phyloP scores from a whole-genome alignment of 169 alveolate species.

The Eimeria necatrix region DNA sequence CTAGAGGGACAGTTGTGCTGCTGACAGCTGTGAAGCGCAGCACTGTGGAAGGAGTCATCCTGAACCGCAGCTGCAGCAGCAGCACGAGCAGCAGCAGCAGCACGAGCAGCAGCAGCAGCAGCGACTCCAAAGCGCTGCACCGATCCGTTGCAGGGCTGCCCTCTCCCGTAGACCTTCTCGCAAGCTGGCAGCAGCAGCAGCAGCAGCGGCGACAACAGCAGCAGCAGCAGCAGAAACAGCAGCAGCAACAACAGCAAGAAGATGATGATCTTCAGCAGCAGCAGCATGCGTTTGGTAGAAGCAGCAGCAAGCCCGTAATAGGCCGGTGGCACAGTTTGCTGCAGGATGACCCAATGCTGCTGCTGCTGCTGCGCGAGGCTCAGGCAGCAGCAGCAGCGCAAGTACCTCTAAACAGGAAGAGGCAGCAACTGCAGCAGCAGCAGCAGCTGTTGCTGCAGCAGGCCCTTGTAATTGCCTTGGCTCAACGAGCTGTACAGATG shows the following conservation, averaged over 20 bases:
- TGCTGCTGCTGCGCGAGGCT: slow-evolving; percentile 1
- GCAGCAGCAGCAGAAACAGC: not conserved
- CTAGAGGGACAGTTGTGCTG: slow-evolving; percentile 15
- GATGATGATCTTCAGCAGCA: not conserved
- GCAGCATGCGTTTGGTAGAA: not conserved
- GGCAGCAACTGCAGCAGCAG: not conserved
- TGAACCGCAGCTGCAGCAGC: slow-evolving; percentile 21
- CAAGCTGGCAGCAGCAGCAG: slow-evolving; percentile 4
- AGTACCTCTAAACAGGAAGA: not conserved
- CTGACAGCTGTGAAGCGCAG: not conserved
- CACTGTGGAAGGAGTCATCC: not conserved
- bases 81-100: slow-evolving; percentile 9
- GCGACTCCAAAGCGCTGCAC: not conserved
- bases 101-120: not conserved
- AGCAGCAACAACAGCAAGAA: not conserved
- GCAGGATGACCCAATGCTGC: not conserved
- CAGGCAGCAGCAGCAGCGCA: slow-evolving; percentile 35
- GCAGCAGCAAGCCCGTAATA: no score
- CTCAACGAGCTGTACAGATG: slow-evolving; percentile 15
- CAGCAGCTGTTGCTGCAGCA: slow-evolving; percentile 15
- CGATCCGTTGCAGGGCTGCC: not conserved
- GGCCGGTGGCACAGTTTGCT: slow-evolving; percentile 7
- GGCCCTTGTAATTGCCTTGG: slow-evolving; percentile 5
- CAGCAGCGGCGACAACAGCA: not conserved
- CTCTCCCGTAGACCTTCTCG: not conserved